phyloP scores from a whole-genome alignment of 345 rosid genomes.

The Eucalyptus leucophloia region DNA sequence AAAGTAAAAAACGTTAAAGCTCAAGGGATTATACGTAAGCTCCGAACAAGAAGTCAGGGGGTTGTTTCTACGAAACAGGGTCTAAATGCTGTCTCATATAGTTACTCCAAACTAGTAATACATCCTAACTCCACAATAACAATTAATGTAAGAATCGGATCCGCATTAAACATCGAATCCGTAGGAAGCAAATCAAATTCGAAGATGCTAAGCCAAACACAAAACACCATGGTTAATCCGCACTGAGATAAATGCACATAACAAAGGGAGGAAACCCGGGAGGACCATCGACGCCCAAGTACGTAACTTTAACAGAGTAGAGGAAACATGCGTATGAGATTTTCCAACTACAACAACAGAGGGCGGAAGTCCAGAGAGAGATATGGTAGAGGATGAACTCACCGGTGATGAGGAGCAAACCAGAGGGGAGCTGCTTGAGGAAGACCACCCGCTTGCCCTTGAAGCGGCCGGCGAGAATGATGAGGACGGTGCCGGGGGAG shows the following conservation, averaged over 20 bases:
- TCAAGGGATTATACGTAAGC: neutral
- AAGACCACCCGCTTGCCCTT: slow-evolving; percentile 90
- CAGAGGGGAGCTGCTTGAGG: slow-evolving; percentile 77
- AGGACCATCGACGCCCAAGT: neutral
- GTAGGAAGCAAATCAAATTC: neutral
- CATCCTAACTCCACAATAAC: neutral
- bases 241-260: neutral
- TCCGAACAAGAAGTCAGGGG: neutral
- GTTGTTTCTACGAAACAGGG: neutral
- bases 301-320: neutral
- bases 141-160: neutral
- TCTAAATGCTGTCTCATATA: neutral
- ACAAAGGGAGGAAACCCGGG: neutral
- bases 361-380: neutral
- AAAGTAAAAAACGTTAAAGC: neutral
- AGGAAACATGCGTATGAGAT: neutral
- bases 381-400: neutral
- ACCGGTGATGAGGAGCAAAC: slow-evolving; percentile 80
- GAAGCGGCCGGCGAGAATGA: slow-evolving; percentile 71
- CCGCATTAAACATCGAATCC: neutral
- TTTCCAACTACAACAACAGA: neutral
- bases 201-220: neutral
- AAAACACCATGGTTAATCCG: neutral
- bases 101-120: neutral
- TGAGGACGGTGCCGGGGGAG: slow-evolving; percentile 58